Percentiles rank a stretch among this genome's conserved stretches.
phyloP scores from a whole-genome alignment of 306 rosid species.

The Myrica gale region DNA sequence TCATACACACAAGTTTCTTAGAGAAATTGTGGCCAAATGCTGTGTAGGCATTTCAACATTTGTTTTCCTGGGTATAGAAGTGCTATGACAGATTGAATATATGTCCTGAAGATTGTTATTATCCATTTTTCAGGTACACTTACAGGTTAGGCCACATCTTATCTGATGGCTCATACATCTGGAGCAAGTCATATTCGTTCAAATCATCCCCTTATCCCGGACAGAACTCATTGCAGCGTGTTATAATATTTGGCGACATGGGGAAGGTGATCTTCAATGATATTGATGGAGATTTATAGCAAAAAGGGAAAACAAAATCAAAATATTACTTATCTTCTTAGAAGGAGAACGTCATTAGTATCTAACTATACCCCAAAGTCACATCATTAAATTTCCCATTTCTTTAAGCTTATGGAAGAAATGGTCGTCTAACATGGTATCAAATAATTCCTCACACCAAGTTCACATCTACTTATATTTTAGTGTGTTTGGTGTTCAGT shows the following conservation, averaged over 20 bases:
- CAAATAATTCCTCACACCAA: too few species aligned
- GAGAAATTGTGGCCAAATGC: slow-evolving; percentile 69
- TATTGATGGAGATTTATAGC: slow-evolving; percentile 3
- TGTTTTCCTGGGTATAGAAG: neutral
- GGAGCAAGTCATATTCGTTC: slow-evolving; percentile 70
- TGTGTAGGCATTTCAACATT: slow-evolving; percentile 39
- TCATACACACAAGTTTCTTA: slow-evolving; percentile 89
- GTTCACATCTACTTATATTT: too few species aligned
- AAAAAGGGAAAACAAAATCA: neutral
- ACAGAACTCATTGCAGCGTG: slow-evolving; percentile 76
- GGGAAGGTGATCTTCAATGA: slow-evolving; percentile 65
- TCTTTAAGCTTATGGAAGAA: too few species aligned
- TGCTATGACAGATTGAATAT: neutral
- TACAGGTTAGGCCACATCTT: slow-evolving; percentile 60
- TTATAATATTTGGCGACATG: slow-evolving; percentile 90
- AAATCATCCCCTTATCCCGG: slow-evolving; percentile 88
- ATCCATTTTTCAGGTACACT: slow-evolving; percentile 45
- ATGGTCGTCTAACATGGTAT: too few species aligned
- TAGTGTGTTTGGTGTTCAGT: too few species aligned
- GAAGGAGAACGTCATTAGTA: neutral
- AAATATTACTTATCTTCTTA: too few species aligned
- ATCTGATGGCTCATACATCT: slow-evolving; percentile 40
- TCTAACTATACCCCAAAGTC: too few species aligned
- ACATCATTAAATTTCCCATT: too few species aligned
- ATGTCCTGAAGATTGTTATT: slow-evolving; percentile 2